Base-by-base conservation (phyloP, 768 basidiomycete species). In the Trametes maxima region DNA sequence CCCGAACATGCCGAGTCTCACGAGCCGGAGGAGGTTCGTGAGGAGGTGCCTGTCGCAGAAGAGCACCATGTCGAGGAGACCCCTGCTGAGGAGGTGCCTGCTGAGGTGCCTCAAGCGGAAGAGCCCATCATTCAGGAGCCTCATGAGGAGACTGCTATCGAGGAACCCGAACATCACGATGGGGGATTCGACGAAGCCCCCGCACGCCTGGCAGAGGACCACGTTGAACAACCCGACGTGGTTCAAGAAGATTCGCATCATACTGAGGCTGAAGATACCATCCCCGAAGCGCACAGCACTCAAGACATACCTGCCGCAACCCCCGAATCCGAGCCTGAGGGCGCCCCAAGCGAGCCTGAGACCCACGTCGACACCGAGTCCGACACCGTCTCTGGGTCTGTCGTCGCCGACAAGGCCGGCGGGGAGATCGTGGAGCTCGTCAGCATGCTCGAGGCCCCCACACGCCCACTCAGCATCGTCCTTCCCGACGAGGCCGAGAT, bases 371-470 rank as follows among this genome's bases (percentile, higher is more conserved):
- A 63, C 22, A 67, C 64, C 43, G 54, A 65, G 46, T 65, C 63
- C 24, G 49, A 65, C 52, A 68, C 68, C 49, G 66, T 67, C 22
- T 62, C 67, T 13, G 71, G 64, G 19, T 64, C 50, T 21, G 65
- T 57, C 36, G 48, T 45, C 22, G 47, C 67, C 17, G 57, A 59
- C 22, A 64, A 64, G 57, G 11, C 42, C 16, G 14, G 78, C 70
- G 71, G 76, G 55, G 83, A 87, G 33, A 76, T 87, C 33, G 89
- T 85, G 71, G 83, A 84, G 57, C 84, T 90, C 54, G 84, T 91
- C 62, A 84, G 80, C 66, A 78, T 89, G 65, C 82, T 90, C 13
- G 86, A 91, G 73, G 68, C 46, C 36, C 54, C 57, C 24, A 13
- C 28, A 19, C 67, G 61, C 6, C 64, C 67, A 19, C 44, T 59